Evolutionary conservation across 495 filamentous ascomycete species (phyloP).

Genomic region (Penicillium bovifimosum): DNA sequence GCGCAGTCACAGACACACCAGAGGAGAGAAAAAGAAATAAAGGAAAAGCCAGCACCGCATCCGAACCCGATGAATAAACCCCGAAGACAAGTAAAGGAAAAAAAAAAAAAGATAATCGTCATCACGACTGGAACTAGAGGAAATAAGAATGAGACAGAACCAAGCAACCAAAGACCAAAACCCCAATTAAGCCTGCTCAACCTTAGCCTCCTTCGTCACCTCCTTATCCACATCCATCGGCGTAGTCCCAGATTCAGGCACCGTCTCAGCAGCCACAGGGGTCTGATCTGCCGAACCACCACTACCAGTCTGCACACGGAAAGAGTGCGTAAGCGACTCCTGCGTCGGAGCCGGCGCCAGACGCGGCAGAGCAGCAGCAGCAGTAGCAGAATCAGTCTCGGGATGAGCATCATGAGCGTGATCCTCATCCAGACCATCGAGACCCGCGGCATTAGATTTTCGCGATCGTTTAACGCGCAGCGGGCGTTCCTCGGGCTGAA

Average conservation of each 20-base stretch:
- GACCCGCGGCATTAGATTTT: conserved; percentile 32
- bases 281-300: conserved; percentile 28
- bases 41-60: conserved; percentile 10
- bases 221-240: conserved; percentile 43
- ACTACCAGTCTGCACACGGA: conserved; percentile 33
- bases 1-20: conserved; percentile 1
- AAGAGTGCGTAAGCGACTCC: conserved; percentile 38
- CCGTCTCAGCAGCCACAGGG: conserved; percentile 18
- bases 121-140: not conserved
- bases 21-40: not conserved
- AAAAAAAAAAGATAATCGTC: not conserved
- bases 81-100: not conserved
- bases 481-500: conserved; percentile 83
- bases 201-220: conserved; percentile 28
- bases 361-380: conserved; percentile 25
- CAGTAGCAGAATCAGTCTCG: conserved; percentile 12
- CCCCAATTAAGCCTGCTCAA: not conserved
- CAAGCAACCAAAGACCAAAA: not conserved
- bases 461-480: conserved; percentile 79
- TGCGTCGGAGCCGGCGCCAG: conserved; percentile 39
- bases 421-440: conserved; percentile 24
- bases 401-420: conserved; percentile 10
- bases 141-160: conserved; percentile 8
- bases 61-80: conserved; percentile 2
- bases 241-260: conserved; percentile 26